Percentiles rank a stretch among this genome's conserved stretches.
phyloP scores from a whole-genome alignment of 495 filamentous ascomycete species.

The Hypoxylon perforatum region DNA sequence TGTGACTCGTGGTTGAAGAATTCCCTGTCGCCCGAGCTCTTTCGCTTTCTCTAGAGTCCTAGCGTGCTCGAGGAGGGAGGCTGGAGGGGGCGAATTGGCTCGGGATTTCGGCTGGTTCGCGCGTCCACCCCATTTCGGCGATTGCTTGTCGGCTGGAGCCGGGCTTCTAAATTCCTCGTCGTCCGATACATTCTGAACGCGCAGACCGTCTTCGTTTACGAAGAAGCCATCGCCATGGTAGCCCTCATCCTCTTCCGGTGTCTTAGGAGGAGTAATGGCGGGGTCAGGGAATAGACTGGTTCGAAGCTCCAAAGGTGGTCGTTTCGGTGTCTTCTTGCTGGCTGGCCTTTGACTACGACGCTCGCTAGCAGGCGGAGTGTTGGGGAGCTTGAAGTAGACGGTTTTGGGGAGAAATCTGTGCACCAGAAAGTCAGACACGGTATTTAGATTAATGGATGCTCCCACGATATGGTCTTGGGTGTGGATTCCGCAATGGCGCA shows the following conservation, averaged over 20 bases:
- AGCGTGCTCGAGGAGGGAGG: slow-evolving; percentile 73
- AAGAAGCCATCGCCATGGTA: slow-evolving; percentile 69
- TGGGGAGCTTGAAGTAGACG: slow-evolving; percentile 73
- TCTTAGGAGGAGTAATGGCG: slow-evolving; percentile 66
- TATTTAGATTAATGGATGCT: not conserved
- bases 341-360: slow-evolving; percentile 46
- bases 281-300: slow-evolving; percentile 59
- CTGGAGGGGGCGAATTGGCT: slow-evolving; percentile 73
- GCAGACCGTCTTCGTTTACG: slow-evolving; percentile 62
- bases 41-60: slow-evolving; percentile 64
- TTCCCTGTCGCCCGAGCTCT: slow-evolving; percentile 58
- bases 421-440: slow-evolving; percentile 9
- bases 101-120: slow-evolving; percentile 79
- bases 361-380: slow-evolving; percentile 48
- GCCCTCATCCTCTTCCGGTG: slow-evolving; percentile 65
- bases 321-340: slow-evolving; percentile 39
- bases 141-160: slow-evolving; percentile 70
- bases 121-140: slow-evolving; percentile 76
- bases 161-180: slow-evolving; percentile 56
- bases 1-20: slow-evolving; percentile 57
- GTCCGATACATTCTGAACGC: slow-evolving; percentile 49
- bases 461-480: not conserved
- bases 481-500: slow-evolving; percentile 10
- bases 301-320: slow-evolving; percentile 48
- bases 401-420: slow-evolving; percentile 89